Evolutionary conservation across 345 rosid species (phyloP), one percentile per base, ranked within the genome.

Genomic region (Acer campestre): DNA sequence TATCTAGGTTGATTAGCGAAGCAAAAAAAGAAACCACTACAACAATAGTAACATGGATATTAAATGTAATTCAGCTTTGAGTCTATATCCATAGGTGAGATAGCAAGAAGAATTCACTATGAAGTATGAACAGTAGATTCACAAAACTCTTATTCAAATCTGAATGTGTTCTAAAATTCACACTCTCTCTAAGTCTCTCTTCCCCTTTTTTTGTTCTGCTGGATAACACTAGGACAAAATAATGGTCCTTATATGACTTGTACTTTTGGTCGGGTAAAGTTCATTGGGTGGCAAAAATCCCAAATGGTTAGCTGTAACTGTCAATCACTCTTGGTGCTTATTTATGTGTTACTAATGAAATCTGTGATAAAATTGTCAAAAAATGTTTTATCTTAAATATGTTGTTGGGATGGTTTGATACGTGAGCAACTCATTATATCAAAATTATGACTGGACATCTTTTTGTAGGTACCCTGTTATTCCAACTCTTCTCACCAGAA

Each of bases 401-500:
- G 71, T 66, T n/a, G n/a, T 12, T 20, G 61, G 67, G 40, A 77
- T 67, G 68, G 14, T 62, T 49, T 44, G 29, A 29, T 44, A 16
- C 46, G 53, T 2, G 40, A 74, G 27, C 22, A 44, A 27, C 31
- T 59, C 23, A 46, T 44, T 42, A 22, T 67, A 40, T 68, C 44
- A 81, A 64, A 56, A 78, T 78, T 73, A 77, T 83, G 68, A 62
- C 49, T 69, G 63, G 29, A 75, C 75, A 48, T 68, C 64, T 70
- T 82, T 75, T 80, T 75, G 69, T 79, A 95, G 98, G 94, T 93
- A 95, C 85, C 99, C 99, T 80, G 97, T 95, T 27, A 84, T 86
- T 85, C 97, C 99, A 46, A 93, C 99, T 72, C 87, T 80, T 72
- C 94, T 95, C 27, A 93, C 98, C 74, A 86, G 99, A 84, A 89